Conservation (phyloP, 2,329 filamentous ascomycete genomes). For the Hymenoscyphus linearis region DNA sequence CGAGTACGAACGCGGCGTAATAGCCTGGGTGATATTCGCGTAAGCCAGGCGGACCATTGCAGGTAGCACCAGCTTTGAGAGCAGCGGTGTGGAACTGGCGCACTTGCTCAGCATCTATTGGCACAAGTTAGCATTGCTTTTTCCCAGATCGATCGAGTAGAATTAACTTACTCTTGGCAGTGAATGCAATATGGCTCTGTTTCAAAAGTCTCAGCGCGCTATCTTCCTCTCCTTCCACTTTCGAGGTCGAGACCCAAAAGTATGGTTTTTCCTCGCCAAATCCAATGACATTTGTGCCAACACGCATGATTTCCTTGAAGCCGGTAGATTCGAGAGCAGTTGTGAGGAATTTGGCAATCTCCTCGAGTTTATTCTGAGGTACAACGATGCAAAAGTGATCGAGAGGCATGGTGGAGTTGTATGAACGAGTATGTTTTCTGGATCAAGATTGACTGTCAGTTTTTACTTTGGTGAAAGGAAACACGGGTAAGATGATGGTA, state of each 20-base stretch:
- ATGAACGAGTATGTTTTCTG: background rate
- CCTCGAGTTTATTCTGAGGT: constrained; percentile 12
- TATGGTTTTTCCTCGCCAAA: constrained; percentile 14
- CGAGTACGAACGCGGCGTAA: constrained; percentile 18
- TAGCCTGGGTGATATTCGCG: constrained; percentile 16
- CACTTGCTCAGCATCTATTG: constrained; percentile 15
- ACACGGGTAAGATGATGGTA: too few species aligned
- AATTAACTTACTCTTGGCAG: constrained; percentile 12
- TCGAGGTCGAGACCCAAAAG: constrained; percentile 11
- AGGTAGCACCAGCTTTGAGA: constrained; percentile 16
- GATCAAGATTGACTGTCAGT: background rate
- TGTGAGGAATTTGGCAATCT: constrained; percentile 14
- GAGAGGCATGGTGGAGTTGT: constrained; percentile 11
- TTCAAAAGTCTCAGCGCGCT: background rate
- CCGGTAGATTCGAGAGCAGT: constrained; percentile 11
- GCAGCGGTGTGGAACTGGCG: constrained; percentile 13
- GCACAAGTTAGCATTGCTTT: background rate
- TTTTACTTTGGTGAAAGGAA: background rate
- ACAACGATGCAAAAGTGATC: constrained; percentile 14
- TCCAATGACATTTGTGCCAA: constrained; percentile 13
- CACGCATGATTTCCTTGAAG: constrained; percentile 15
- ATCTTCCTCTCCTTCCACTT: constrained; percentile 1
- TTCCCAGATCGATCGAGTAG: background rate
- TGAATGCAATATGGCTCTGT: constrained; percentile 17
- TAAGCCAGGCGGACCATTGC: constrained; percentile 16